These are phyloP conservation scores for Cochlearia excelsa DNA, from an alignment of 345 rosid species.

Conservation along the genomic window DNA sequence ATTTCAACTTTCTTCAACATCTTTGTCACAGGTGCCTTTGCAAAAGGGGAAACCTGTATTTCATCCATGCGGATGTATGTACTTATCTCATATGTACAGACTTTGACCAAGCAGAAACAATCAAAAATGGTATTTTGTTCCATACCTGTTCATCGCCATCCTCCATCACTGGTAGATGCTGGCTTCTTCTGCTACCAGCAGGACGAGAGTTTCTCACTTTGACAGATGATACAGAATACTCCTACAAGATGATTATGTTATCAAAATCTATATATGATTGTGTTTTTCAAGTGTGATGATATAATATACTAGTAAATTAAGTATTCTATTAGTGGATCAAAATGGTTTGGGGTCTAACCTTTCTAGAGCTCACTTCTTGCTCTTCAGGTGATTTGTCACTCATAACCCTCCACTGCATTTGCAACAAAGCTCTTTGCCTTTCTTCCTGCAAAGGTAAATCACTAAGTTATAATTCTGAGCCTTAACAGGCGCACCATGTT, in stretches of 20 bases:
- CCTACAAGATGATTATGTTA: conserved; percentile 39
- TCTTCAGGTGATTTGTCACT: conserved; percentile 73
- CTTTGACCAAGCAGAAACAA: conserved; percentile 14
- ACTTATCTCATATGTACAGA: not conserved
- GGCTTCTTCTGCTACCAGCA: conserved; percentile 44
- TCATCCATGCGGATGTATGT: conserved; percentile 10
- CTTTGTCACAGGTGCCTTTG: conserved; percentile 55
- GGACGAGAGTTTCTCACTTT: conserved; percentile 52
- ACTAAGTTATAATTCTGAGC: not conserved
- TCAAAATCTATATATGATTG: conserved; percentile 1
- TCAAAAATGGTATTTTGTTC: conserved; percentile 7
- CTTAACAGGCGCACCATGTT: conserved; percentile 1
- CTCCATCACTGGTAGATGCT: conserved; percentile 28
- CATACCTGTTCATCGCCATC: conserved; percentile 51
- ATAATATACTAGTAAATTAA: conserved; percentile 1
- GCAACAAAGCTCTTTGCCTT: conserved; percentile 79
- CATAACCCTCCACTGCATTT: conserved; percentile 93
- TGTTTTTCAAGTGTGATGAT: not conserved
- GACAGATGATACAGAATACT: conserved; percentile 56
- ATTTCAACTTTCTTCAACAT: conserved; percentile 52
- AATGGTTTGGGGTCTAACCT: conserved; percentile 42
- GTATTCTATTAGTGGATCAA: conserved; percentile 7
- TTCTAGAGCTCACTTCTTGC: conserved; percentile 67
- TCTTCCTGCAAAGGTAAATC: conserved; percentile 53
- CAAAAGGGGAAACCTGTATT: conserved; percentile 53